Base-by-base conservation (phyloP, 805 yeast species). In the Phaffomyces thermotolerans region DNA sequence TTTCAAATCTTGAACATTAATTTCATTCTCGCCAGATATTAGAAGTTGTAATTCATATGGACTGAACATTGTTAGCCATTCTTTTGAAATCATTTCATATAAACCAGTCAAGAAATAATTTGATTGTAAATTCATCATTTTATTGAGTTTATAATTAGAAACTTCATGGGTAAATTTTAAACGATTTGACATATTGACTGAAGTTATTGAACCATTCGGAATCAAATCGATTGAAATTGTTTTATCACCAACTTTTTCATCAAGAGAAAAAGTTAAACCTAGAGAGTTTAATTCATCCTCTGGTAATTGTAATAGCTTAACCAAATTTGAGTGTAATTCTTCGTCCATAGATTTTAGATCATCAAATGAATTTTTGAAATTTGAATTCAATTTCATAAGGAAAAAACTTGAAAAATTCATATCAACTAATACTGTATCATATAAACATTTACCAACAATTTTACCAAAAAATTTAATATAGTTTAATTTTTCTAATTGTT, bases 321-420 rank as follows among this genome's bases (percentile, higher is more conserved):
- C 73, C 53, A 91, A 67, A 47, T 76, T 84, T 4, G 61, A 45
- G 53, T 84, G 86, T 15, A 91, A 63, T 30, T 79, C 83, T 0
- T 68, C 61, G 60, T 91, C 99, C 34, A 85, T 68, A 37, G 78
- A 74, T 37, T 73, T 75, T 50, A 91, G 67, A 55, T 91, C 98
- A 59, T 89, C 91, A 53, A 90, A 79, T 0, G 90, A 76, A 52
- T 72, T 79, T 45, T 76, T 74, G 59, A 62, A 63, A 30, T 67
- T 70, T 0, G 65, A 53, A 8, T 54, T 53, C 34, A 65, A 53
- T 57, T 84, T 79, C 60, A 73, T 78, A 36, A 93, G 61, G 55
- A 91, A 91, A 50, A 88, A 87, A 2, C 91, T 85, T 0, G 97
- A 89, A 71, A 91, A 90, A 15, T 79, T 75, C 22, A 86, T 75